Evolutionary conservation across 257 asterid genomes (phyloP), one percentile per base, ranked within the genome.

Genomic region (Nicotiana knightiana): DNA sequence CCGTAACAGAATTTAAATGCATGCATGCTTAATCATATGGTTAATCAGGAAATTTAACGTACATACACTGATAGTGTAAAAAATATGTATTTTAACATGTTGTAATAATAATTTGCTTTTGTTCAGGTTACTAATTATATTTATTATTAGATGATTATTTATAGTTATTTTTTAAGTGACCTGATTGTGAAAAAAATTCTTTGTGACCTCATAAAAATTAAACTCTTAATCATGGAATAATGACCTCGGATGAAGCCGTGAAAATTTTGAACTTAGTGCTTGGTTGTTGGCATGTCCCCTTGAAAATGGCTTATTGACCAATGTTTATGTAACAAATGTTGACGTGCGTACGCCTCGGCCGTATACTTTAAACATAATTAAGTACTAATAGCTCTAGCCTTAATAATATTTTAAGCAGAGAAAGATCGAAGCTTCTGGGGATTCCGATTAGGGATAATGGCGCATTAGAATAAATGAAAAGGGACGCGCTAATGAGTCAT

Each of bases 381-480:
- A 53, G 59, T 79, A 46, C 7, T 32, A 85, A 68, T 73, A 83
- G 82, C 17, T 30, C 39, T 67, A 62, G 83, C 65, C 59, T 82
- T 61, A 81, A 57, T 61, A 81, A 57, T 81, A 63, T 82, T 51
- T 75, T 53, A 82, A 81, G 85, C 81, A 83, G 82, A 85, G 16
- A 81, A 21, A 35, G 26, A 79, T 58, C 55, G 97, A 90, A 90
- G 91, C 86, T 90, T 91, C 92, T 85, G 83, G 93, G 93, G 77
- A 81, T 88, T 73, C 89, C 53, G 84, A 79, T 87, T 84, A 35
- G 33, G 79, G 90, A 39, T 86, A 89, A 92, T 86, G 88, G 83
- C 84, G 78, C 32, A 82, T 76, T 86, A 86, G 65, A 89, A 84
- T 85, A 87, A 37, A 18, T n/a, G 35, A 81, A 88, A 85, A 67